A percentile compares a stretch with the other conserved stretches of the same genome.
Evolutionary conservation across 2,329 filamentous ascomycete species (phyloP).

Genomic region (Onygenales sp.): DNA sequence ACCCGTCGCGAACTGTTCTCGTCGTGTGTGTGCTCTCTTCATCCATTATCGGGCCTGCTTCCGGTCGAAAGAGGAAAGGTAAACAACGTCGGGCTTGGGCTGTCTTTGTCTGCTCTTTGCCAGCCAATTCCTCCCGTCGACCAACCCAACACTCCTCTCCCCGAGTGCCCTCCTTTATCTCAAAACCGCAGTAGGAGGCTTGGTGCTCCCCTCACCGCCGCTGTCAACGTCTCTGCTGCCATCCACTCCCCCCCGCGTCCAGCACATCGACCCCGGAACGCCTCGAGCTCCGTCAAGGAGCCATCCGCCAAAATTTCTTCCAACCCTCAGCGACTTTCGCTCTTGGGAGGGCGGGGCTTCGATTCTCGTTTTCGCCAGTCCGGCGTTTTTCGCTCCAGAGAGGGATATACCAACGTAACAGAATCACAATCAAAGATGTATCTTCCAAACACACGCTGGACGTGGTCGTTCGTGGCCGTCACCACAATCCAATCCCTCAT

Average conservation of each 20-base stretch:
- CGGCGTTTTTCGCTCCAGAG: conserved; percentile 42
- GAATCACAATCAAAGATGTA: conserved; percentile 49
- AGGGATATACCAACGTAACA: conserved; percentile 37
- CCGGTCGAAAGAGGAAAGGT: too few species aligned
- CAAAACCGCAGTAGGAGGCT: background rate
- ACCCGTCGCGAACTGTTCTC: background rate
- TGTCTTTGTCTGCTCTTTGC: too few species aligned
- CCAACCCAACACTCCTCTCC: too few species aligned
- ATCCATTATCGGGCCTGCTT: too few species aligned
- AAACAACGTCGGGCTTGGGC: too few species aligned
- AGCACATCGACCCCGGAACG: background rate
- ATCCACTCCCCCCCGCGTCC: background rate
- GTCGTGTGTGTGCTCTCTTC: background rate
- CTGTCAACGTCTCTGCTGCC: background rate
- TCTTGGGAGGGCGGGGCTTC: conserved; percentile 48
- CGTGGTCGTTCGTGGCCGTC: conserved; percentile 70
- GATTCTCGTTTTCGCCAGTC: conserved; percentile 42
- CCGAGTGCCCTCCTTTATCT: too few species aligned
- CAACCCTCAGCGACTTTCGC: conserved; percentile 48
- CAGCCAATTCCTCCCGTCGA: too few species aligned
- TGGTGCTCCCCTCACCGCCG: background rate
- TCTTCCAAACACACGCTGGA: conserved; percentile 76
- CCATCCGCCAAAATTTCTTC: conserved; percentile 44
- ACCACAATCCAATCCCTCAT: conserved; percentile 68
- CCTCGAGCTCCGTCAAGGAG: conserved; percentile 28